phyloP scores from a whole-genome alignment of 2,329 filamentous ascomycete species.

The Colletotrichum filicis region DNA sequence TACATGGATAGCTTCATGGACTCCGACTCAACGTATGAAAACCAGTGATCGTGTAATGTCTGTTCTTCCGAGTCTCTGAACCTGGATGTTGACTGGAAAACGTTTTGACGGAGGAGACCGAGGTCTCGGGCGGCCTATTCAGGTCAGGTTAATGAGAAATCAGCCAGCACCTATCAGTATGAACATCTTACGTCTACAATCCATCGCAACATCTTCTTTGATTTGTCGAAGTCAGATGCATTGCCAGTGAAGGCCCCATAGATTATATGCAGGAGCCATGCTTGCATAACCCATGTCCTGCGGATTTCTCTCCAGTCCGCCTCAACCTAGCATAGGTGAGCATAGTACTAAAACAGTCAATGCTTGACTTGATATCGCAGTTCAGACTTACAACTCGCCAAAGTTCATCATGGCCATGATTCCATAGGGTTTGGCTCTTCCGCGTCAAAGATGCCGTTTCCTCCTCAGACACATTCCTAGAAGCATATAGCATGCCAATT shows the following conservation, averaged over 20 bases:
- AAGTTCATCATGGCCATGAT: constrained; percentile 33
- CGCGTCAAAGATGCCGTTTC: constrained; percentile 13
- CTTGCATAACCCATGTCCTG: constrained; percentile 42
- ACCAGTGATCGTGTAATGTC: constrained; percentile 39
- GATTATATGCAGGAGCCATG: constrained; percentile 44
- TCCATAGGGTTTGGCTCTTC: constrained; percentile 36
- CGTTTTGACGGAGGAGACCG: constrained; percentile 40
- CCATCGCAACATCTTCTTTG: constrained; percentile 41
- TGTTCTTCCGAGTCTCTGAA: constrained; percentile 63
- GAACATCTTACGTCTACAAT: constrained; percentile 41
- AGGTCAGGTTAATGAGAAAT: background rate
- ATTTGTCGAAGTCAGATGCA: constrained; percentile 38
- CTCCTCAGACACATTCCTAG: constrained; percentile 22
- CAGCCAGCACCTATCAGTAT: background rate
- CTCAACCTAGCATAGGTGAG: constrained; percentile 36
- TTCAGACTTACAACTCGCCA: constrained; percentile 18
- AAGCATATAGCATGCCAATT: constrained; percentile 38
- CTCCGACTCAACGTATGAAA: constrained; percentile 41
- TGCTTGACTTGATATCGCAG: too few species aligned
- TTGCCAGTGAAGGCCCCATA: constrained; percentile 44
- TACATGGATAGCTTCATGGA: constrained; percentile 45
- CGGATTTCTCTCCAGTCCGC: constrained; percentile 39
- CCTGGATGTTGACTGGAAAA: constrained; percentile 37
- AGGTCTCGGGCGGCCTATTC: constrained; percentile 40
- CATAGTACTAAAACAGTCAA: background rate